Evolutionary conservation across 2,329 filamentous ascomycete species (phyloP), one percentile per base, ranked within the genome.

Genomic region (Aspergillus sp.): DNA sequence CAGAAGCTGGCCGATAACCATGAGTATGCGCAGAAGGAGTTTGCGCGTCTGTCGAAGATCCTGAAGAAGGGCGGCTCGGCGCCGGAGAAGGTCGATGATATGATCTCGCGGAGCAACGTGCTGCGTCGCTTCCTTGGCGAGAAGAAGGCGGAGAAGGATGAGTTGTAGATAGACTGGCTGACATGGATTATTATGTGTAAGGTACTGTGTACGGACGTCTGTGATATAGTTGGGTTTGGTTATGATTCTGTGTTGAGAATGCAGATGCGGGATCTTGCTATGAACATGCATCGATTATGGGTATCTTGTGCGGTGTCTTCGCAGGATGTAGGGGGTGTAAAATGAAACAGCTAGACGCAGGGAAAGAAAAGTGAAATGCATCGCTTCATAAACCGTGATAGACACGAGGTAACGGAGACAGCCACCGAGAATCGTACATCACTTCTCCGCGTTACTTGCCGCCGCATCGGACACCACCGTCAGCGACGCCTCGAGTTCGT

Each of bases 81-180:
- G 4, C 85, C 85, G 22, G 80, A 88, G 73, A 97, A 97, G 86
- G 72, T 90, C 41, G 93, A 97, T 68, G 92, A 97, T 75, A 75
- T 97, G 60, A 85, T 86, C 54, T 85, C 81, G 74, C 89, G 95
- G 78, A 88, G 85, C 73, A 97, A 97, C 77, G 89, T 97, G 60
- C 79, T 97, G 54, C 83, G 82, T 69, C 87, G 83, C 73, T 97
- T 96, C 71, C 73, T 84, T 55, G 75, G 82, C 60, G 76, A 79
- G 52, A 76, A 79, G 58, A 80, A 82, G 62, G 74, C 73, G 43
- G 68, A 76, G 56, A 90, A 90, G 81, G 86, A 88, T 65, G 84
- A 90, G 79, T 77, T 90, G 75, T 63, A 56, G 45, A 51, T 53
- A 59, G 61, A 64, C 44, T 50, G 26, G 8, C 6, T 30, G 26